A percentile compares a stretch with the other conserved stretches of the same genome.
Evolutionary conservation across 768 basidiomycete genomes (phyloP).

Genomic region (Rhizopogon sp.): DNA sequence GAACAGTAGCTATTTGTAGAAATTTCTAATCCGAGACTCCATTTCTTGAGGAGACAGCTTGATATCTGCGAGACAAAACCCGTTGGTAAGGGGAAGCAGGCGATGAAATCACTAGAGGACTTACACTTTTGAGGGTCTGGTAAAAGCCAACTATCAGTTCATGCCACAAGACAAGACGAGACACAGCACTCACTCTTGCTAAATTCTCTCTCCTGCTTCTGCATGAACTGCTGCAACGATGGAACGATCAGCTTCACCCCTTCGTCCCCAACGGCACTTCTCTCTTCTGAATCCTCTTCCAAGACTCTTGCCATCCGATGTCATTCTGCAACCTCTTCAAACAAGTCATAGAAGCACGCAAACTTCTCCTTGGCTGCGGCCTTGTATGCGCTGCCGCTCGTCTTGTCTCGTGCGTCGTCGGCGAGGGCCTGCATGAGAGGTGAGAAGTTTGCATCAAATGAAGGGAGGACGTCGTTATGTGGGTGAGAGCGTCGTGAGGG

Average conservation of each 20-base stretch:
- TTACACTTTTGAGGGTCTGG: conserved; percentile 52
- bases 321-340: conserved; percentile 76
- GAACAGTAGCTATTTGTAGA: conserved; percentile 36
- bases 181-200: conserved; percentile 61
- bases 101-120: conserved; percentile 10
- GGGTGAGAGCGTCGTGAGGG: conserved; percentile 59
- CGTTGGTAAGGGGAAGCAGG: conserved; percentile 6
- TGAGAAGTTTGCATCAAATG: conserved; percentile 77
- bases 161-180: conserved; percentile 1
- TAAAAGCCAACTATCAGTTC: not conserved
- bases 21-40: conserved; percentile 59
- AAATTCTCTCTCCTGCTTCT: conserved; percentile 77
- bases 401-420: conserved; percentile 46
- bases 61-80: conserved; percentile 51
- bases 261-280: conserved; percentile 62
- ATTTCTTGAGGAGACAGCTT: conserved; percentile 73
- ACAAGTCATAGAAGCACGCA: conserved; percentile 72
- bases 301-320: conserved; percentile 66
- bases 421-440: conserved; percentile 63
- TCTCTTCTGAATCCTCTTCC: conserved; percentile 62
- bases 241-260: conserved; percentile 75
- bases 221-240: conserved; percentile 65
- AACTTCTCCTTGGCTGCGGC: conserved; percentile 77
- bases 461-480: conserved; percentile 58
- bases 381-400: conserved; percentile 39